These are phyloP conservation scores for Casuarina equisetifolia DNA, from an alignment of 306 rosid species.

Conservation along the genomic window DNA sequence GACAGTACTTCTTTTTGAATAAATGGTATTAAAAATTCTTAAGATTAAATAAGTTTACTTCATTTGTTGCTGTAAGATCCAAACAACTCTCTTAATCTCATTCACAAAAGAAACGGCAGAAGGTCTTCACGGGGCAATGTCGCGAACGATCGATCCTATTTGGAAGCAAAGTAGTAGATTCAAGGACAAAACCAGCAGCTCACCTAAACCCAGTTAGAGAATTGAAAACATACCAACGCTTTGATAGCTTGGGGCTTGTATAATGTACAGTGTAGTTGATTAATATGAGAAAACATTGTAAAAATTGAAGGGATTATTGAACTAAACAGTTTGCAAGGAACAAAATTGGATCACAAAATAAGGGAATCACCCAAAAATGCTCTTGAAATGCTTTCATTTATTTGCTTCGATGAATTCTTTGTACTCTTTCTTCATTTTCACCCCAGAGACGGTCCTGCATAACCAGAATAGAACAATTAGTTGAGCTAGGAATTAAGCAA, in stretches of 20 bases:
- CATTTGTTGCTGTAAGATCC: no score
- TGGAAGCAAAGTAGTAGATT: no score
- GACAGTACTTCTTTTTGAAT: no score
- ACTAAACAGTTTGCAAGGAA: constrained; percentile 9
- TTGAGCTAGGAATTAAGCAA: constrained; percentile 9
- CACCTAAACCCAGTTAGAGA: not conserved
- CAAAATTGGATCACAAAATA: constrained; percentile 4
- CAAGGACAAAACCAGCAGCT: not conserved
- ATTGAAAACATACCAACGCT: not conserved
- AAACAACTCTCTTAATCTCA: no score
- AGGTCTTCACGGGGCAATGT: not conserved
- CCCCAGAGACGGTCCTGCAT: constrained; percentile 81
- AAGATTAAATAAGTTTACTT: no score
- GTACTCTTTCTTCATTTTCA: constrained; percentile 91
- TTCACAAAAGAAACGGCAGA: no score
- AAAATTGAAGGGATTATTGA: constrained; percentile 25
- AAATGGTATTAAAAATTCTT: no score
- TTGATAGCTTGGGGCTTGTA: constrained; percentile 22
- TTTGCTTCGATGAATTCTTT: constrained; percentile 75
- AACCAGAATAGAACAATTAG: constrained; percentile 16
- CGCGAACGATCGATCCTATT: not conserved
- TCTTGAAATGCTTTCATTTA: constrained; percentile 39
- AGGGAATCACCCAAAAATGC: not conserved
- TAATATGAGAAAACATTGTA: constrained; percentile 15
- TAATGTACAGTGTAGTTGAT: constrained; percentile 28